phyloP scores from a whole-genome alignment of 75 land plant genomes.

The Chamaecyparis obtusa region DNA sequence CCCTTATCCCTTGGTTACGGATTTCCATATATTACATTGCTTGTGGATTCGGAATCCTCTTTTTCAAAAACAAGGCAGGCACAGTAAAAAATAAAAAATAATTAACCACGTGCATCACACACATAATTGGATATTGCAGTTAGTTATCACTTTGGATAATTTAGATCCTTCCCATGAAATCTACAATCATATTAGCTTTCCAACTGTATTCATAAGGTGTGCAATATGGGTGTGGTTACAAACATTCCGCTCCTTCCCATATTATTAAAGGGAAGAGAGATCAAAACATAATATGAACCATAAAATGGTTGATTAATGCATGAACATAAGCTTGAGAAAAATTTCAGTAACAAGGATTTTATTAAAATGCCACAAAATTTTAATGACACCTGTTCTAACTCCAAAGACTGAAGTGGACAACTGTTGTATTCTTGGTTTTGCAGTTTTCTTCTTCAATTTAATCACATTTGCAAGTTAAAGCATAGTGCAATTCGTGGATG shows the following conservation, averaged over 20 bases:
- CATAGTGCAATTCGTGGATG: background rate
- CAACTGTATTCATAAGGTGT: background rate
- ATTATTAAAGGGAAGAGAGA: background rate
- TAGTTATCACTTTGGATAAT: background rate
- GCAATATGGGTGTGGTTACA: background rate
- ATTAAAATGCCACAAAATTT: background rate
- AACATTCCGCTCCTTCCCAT: background rate
- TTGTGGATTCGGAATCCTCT: too few relatives aligned
- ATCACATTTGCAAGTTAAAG: background rate
- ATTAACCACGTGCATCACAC: background rate
- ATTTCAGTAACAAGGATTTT: background rate
- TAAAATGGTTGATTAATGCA: background rate
- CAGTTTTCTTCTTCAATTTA: background rate
- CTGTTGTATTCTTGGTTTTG: background rate
- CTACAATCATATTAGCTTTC: background rate
- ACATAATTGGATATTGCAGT: background rate
- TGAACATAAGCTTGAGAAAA: background rate
- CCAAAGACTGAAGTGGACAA: background rate
- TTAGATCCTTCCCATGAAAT: background rate
- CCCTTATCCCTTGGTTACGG: background rate
- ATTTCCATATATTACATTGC: background rate
- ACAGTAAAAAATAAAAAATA: too few relatives aligned
- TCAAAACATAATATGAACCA: background rate
- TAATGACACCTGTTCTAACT: background rate
- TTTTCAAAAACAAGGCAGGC: background rate